These are phyloP conservation scores for Hirsutella thompsonii DNA, from an alignment of 2,329 filamentous ascomycete species.

Conservation along the genomic window DNA sequence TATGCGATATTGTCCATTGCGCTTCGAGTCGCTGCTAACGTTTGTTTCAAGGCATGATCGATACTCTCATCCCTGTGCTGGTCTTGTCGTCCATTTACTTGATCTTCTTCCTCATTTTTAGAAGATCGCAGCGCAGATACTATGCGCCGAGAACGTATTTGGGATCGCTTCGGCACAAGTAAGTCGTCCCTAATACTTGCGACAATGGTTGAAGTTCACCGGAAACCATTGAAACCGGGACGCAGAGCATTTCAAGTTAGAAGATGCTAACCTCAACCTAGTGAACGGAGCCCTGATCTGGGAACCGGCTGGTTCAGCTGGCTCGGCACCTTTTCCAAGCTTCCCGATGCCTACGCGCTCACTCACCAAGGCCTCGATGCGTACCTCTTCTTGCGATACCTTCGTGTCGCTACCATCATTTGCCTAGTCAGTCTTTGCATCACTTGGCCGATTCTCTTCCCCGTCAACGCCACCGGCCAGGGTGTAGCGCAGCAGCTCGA, in stretches of 20 bases:
- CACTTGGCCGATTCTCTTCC: conserved; percentile 75
- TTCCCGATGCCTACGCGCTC: conserved; percentile 64
- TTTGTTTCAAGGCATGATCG: conserved; percentile 22
- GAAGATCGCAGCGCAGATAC: conserved; percentile 35
- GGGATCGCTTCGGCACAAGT: conserved; percentile 35
- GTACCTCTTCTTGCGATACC: conserved; percentile 76
- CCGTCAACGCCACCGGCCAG: conserved; percentile 73
- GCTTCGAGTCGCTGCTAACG: neutral
- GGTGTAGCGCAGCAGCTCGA: conserved; percentile 50
- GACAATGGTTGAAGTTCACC: too few species aligned
- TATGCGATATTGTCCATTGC: conserved; percentile 7
- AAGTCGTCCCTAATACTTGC: too few species aligned
- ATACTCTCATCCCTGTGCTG: conserved; percentile 40
- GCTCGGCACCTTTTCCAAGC: conserved; percentile 47
- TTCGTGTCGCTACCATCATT: conserved; percentile 64
- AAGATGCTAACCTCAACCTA: conserved; percentile 12
- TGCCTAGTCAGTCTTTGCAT: conserved; percentile 70
- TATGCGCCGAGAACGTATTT: conserved; percentile 43
- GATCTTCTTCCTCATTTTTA: conserved; percentile 35
- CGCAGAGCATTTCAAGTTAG: neutral
- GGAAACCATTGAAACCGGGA: too few species aligned
- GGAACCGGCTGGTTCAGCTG: conserved; percentile 48
- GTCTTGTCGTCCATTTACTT: conserved; percentile 34
- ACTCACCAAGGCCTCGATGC: conserved; percentile 82
- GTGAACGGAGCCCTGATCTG: conserved; percentile 42